Evolutionary conservation across 2,329 filamentous ascomycete genomes (phyloP).

Genomic region (Zopfia rhizophila): DNA sequence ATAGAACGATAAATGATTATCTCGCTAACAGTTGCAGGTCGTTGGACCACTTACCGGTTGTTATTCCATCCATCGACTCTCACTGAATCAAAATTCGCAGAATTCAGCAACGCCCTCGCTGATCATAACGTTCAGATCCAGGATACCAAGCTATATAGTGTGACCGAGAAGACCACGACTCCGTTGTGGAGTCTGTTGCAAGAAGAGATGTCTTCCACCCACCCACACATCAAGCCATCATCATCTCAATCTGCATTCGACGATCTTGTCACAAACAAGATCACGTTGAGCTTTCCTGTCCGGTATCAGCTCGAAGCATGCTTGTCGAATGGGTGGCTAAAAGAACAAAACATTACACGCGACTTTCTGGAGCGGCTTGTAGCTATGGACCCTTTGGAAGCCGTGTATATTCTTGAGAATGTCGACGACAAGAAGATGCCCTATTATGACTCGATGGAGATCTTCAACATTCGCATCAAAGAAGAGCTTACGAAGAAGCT

Average conservation of each 20-base stretch:
- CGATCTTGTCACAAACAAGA: slow-evolving; percentile 43
- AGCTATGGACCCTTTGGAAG: slow-evolving; percentile 62
- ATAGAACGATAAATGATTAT: slow-evolving; percentile 10
- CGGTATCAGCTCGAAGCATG: slow-evolving; percentile 94
- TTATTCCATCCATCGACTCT: slow-evolving; percentile 54
- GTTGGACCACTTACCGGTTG: slow-evolving; percentile 71
- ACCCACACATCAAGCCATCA: slow-evolving; percentile 29
- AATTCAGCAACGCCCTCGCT: slow-evolving; percentile 65
- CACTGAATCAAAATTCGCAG: slow-evolving; percentile 48
- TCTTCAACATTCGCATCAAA: slow-evolving; percentile 67
- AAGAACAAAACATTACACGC: slow-evolving; percentile 76
- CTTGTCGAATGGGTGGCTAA: slow-evolving; percentile 80
- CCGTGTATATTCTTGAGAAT: slow-evolving; percentile 77
- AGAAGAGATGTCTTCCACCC: slow-evolving; percentile 39
- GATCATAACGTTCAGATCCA: slow-evolving; percentile 77
- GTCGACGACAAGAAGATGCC: slow-evolving; percentile 71
- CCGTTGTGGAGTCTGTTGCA: slow-evolving; percentile 40
- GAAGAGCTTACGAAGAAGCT: slow-evolving; percentile 55
- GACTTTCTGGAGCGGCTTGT: slow-evolving; percentile 74
- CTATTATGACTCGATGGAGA: slow-evolving; percentile 75
- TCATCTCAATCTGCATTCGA: slow-evolving; percentile 28
- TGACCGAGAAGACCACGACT: slow-evolving; percentile 33
- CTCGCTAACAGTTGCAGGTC: slow-evolving; percentile 52
- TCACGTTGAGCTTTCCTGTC: slow-evolving; percentile 68
- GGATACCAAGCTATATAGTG: slow-evolving; percentile 55